phyloP scores from a whole-genome alignment of 129 eudicot species.

The Artemisia annua region DNA sequence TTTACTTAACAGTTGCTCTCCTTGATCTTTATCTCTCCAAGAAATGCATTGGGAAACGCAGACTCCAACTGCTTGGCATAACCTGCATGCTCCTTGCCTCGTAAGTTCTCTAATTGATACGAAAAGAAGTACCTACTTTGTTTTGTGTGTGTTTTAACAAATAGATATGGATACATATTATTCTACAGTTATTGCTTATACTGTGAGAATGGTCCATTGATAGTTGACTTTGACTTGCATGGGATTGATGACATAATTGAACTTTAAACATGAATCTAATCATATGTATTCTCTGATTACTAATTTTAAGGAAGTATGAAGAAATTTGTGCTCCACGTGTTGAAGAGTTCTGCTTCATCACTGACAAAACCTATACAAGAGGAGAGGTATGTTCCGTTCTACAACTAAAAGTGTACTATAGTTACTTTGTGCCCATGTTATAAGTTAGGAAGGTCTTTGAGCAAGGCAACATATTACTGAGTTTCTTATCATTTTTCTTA shows the following conservation, averaged over 20 bases:
- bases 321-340: conserved; percentile 84
- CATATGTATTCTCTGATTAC: conserved; percentile 19
- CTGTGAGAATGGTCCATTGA: neutral
- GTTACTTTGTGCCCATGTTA: too few relatives aligned
- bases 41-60: conserved; percentile 60
- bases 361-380: conserved; percentile 81
- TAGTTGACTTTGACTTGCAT: neutral
- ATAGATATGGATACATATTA: too few relatives aligned
- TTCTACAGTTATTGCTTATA: neutral
- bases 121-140: neutral
- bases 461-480: neutral
- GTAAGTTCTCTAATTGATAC: conserved; percentile 50
- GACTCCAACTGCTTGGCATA: conserved; percentile 84
- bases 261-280: conserved; percentile 22
- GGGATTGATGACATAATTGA: conserved; percentile 5
- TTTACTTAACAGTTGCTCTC: conserved; percentile 82
- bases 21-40: conserved; percentile 74
- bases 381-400: conserved; percentile 59
- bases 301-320: conserved; percentile 69
- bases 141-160: neutral
- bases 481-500: too few relatives aligned
- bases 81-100: conserved; percentile 98
- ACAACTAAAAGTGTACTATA: neutral
- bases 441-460: neutral
- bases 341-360: conserved; percentile 87